These are phyloP conservation scores for Nemania sp. DNA, from an alignment of 2,329 filamentous ascomycete species.

Conservation along the genomic window DNA sequence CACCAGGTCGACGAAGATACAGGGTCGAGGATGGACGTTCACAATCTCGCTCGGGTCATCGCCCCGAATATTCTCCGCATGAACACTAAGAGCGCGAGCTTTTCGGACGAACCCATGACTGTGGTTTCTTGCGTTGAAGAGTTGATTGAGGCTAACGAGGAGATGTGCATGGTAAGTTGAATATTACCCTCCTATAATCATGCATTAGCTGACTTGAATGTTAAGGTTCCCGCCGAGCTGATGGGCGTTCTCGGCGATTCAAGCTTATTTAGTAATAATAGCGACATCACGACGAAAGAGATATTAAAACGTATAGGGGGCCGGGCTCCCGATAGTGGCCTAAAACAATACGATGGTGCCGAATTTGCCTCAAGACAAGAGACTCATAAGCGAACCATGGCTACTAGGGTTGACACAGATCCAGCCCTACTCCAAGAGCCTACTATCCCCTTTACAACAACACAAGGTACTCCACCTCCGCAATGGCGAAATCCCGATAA, in stretches of 20 bases:
- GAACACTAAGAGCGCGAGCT: constrained; percentile 70
- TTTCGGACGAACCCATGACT: constrained; percentile 89
- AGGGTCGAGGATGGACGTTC: constrained; percentile 98
- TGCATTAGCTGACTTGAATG: constrained; percentile 27
- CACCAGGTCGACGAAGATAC: constrained; percentile 97
- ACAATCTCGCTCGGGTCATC: constrained; percentile 97
- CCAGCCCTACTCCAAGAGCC: constrained; percentile 75
- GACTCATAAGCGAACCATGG: constrained; percentile 66
- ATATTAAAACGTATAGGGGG: constrained; percentile 95
- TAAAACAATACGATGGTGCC: constrained; percentile 70
- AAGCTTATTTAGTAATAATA: constrained; percentile 80
- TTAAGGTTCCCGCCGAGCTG: constrained; percentile 91
- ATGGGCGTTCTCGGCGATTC: constrained; percentile 87
- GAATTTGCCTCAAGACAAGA: constrained; percentile 69
- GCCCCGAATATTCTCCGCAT: constrained; percentile 93
- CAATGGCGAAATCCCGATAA: constrained; percentile 63
- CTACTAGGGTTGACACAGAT: constrained; percentile 84
- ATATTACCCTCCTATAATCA: background rate
- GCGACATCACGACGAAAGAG: constrained; percentile 95
- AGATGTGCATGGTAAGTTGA: constrained; percentile 90
- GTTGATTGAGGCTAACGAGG: constrained; percentile 91
- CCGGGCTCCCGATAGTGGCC: constrained; percentile 64
- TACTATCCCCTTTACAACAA: constrained; percentile 55
- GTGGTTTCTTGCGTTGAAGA: constrained; percentile 94
- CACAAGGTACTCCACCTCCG: constrained; percentile 62